These are phyloP conservation scores for Podospora australis DNA, from an alignment of 495 filamentous ascomycete species.

Conservation along the genomic window DNA sequence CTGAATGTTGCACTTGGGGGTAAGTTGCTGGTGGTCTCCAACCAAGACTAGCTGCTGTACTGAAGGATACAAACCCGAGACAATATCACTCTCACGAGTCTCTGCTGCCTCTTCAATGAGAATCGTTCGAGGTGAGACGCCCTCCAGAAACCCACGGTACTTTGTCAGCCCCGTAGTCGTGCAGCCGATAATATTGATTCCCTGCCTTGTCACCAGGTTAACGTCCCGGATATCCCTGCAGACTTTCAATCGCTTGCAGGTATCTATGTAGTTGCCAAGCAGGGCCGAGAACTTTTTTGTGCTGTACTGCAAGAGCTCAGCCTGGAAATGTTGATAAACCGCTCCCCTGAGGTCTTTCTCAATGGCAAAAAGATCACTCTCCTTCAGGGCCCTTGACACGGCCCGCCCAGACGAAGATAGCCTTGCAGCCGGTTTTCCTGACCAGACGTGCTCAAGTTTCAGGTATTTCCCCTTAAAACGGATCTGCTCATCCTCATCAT, in stretches of 20 bases:
- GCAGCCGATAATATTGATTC: slow-evolving; percentile 43
- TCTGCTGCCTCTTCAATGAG: slow-evolving; percentile 56
- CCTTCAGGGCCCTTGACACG: slow-evolving; percentile 9
- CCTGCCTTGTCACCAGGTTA: slow-evolving; percentile 17
- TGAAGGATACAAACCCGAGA: slow-evolving; percentile 48
- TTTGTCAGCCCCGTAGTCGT: slow-evolving; percentile 76
- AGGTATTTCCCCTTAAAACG: slow-evolving; percentile 30
- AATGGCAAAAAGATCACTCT: slow-evolving; percentile 29
- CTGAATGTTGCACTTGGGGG: slow-evolving; percentile 45
- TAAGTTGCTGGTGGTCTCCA: slow-evolving; percentile 51
- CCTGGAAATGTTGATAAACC: slow-evolving; percentile 37
- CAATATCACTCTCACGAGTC: slow-evolving; percentile 48
- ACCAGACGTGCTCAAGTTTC: slow-evolving; percentile 30
- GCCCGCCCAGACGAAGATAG: slow-evolving; percentile 8
- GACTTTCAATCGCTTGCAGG: slow-evolving; percentile 29
- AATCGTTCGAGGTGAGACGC: slow-evolving; percentile 55
- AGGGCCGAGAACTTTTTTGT: slow-evolving; percentile 20
- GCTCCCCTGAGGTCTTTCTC: slow-evolving; percentile 26
- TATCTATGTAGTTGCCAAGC: slow-evolving; percentile 19
- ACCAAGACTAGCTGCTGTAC: slow-evolving; percentile 51
- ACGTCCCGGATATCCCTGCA: slow-evolving; percentile 28
- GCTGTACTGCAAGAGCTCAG: slow-evolving; percentile 21
- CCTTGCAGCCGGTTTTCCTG: slow-evolving; percentile 22
- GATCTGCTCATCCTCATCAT: slow-evolving; percentile 35
- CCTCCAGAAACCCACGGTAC: slow-evolving; percentile 67